Conservation (phyloP, 352 stramenopile species). For the Pythium biforme region DNA sequence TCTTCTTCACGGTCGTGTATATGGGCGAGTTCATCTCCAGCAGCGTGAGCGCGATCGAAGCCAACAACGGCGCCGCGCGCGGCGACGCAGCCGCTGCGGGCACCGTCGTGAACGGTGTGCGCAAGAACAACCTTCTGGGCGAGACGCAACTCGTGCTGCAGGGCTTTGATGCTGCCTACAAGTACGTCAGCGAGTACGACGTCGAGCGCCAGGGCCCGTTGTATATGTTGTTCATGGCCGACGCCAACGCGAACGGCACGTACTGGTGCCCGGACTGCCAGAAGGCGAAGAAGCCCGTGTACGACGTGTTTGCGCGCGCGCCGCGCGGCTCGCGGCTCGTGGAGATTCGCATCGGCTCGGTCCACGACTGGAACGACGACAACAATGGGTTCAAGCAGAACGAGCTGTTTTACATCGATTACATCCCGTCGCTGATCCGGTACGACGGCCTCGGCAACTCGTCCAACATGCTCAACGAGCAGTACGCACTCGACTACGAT, state of each 20-base stretch:
- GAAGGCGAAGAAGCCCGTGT: slow-evolving; percentile 52
- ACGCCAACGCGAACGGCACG: slow-evolving; percentile 60
- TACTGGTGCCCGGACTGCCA: slow-evolving; percentile 80
- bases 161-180: slow-evolving; percentile 68
- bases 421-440: slow-evolving; percentile 70
- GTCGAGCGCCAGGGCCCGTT: slow-evolving; percentile 57
- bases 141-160: slow-evolving; percentile 64
- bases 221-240: slow-evolving; percentile 79
- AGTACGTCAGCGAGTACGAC: slow-evolving; percentile 78
- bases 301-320: slow-evolving; percentile 57
- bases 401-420: slow-evolving; percentile 83
- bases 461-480: slow-evolving; percentile 61
- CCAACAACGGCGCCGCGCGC: slow-evolving; percentile 13
- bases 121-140: slow-evolving; percentile 39
- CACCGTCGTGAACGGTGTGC: slow-evolving; percentile 8
- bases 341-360: slow-evolving; percentile 63
- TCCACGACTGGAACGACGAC: slow-evolving; percentile 66
- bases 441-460: slow-evolving; percentile 78
- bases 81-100: slow-evolving; percentile 11
- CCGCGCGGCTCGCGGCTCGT: slow-evolving; percentile 59
- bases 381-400: slow-evolving; percentile 78
- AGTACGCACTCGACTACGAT: slow-evolving; percentile 60
- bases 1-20: slow-evolving; percentile 65
- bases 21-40: slow-evolving; percentile 67
- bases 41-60: slow-evolving; percentile 30